These are phyloP conservation scores for Clarkia xantiana DNA, from an alignment of 345 rosid genomes.

Conservation along the genomic window DNA sequence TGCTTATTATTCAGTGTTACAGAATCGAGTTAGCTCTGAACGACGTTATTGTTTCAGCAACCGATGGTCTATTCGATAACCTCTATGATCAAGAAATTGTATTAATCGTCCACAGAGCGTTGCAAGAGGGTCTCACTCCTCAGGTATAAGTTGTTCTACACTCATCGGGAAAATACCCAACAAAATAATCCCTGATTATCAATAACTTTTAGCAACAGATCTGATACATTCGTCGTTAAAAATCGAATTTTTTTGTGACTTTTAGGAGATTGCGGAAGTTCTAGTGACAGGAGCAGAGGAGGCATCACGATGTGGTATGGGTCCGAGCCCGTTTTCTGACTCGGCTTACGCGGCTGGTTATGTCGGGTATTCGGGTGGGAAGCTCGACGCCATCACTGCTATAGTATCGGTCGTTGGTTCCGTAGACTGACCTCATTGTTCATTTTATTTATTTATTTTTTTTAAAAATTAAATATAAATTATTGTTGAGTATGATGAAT, in stretches of 20 bases:
- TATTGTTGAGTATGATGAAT: no score
- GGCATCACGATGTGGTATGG: slow-evolving; percentile 23
- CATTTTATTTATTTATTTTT: no score
- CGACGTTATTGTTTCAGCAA: slow-evolving; percentile 43
- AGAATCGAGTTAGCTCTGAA: slow-evolving; percentile 35
- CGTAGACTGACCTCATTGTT: no score
- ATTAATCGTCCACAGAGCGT: slow-evolving; percentile 25
- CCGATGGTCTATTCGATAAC: slow-evolving; percentile 73
- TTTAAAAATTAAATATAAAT: no score
- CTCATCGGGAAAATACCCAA: no score
- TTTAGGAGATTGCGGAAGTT: slow-evolving; percentile 53
- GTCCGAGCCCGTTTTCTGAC: slow-evolving; percentile 54
- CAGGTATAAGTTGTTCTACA: slow-evolving; percentile 38
- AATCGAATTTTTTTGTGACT: no score
- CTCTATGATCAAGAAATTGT: slow-evolving; percentile 50
- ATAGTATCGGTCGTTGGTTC: slow-evolving; percentile 33
- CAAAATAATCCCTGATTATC: no score
- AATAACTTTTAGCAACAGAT: no score
- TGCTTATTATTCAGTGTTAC: slow-evolving; percentile 30
- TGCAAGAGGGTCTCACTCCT: slow-evolving; percentile 33
- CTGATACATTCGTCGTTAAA: no score
- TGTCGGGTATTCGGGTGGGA: slow-evolving; percentile 43
- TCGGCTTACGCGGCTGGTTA: slow-evolving; percentile 61
- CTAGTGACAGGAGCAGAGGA: slow-evolving; percentile 43
- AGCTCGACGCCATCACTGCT: slow-evolving; percentile 48